Conservation (phyloP, 805 yeast species). For the Torulaspora quercuum region DNA sequence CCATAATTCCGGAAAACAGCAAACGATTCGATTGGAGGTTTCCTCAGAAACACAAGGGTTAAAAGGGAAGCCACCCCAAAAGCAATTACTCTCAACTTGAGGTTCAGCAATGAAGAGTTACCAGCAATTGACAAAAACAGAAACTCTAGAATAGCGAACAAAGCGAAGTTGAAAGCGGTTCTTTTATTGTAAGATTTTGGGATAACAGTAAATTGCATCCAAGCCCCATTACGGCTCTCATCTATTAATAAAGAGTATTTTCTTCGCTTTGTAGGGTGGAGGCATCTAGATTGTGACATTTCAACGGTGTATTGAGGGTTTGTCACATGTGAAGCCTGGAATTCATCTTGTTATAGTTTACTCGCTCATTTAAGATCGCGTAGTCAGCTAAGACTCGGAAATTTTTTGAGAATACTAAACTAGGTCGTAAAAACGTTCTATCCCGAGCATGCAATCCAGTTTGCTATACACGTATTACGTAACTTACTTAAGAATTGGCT, state of each 20-base stretch:
- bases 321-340: too few species aligned
- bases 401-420: background rate
- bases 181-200: slow-evolving; percentile 12
- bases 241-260: slow-evolving; percentile 11
- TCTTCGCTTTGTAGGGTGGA: slow-evolving; percentile 1
- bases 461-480: slow-evolving; percentile 1
- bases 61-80: slow-evolving; percentile 1
- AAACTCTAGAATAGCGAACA: slow-evolving; percentile 4
- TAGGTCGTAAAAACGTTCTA: too few species aligned
- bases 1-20: slow-evolving; percentile 29
- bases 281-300: background rate
- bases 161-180: slow-evolving; percentile 3
- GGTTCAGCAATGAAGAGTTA: background rate
- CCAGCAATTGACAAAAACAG: background rate
- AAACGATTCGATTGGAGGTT: slow-evolving; percentile 26
- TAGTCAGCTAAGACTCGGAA: background rate
- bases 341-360: too few species aligned
- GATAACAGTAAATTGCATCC: slow-evolving; percentile 15
- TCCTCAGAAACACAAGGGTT: slow-evolving; percentile 11
- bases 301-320: too few species aligned
- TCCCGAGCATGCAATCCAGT: background rate
- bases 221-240: slow-evolving; percentile 10
- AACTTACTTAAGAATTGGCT: background rate
- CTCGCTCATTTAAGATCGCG: slow-evolving; percentile 2
- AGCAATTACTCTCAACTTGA: background rate